Evolutionary conservation across 257 asterid genomes (phyloP).

Genomic region (Paulownia fortunei): DNA sequence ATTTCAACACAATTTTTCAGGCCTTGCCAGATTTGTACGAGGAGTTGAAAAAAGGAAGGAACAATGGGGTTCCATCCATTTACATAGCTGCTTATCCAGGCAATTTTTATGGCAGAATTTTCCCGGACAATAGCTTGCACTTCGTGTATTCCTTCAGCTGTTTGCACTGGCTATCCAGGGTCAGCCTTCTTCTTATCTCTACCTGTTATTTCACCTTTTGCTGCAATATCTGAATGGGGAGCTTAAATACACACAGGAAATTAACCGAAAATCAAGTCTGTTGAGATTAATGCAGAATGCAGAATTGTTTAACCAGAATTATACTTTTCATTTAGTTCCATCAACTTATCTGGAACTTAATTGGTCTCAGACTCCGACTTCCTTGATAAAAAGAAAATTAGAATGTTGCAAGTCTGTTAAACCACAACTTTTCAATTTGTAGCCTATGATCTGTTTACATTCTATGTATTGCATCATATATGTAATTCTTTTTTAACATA

Average conservation of each 20-base stretch:
- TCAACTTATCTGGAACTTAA: too few relatives aligned
- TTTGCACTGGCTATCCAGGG: slow-evolving; percentile 76
- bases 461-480: neutral
- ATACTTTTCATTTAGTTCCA: too few relatives aligned
- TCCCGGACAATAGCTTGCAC: slow-evolving; percentile 61
- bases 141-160: slow-evolving; percentile 56
- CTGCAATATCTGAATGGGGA: neutral
- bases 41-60: slow-evolving; percentile 39
- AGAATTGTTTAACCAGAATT: too few relatives aligned
- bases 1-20: slow-evolving; percentile 64
- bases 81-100: slow-evolving; percentile 68
- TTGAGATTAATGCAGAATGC: too few relatives aligned
- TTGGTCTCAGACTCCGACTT: too few relatives aligned
- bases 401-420: too few relatives aligned
- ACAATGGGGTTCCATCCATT: slow-evolving; percentile 26
- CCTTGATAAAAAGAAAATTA: too few relatives aligned
- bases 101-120: slow-evolving; percentile 62
- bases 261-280: too few relatives aligned
- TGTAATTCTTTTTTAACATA: too few relatives aligned
- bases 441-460: too few relatives aligned
- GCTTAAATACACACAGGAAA: too few relatives aligned
- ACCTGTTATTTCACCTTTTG: neutral
- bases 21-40: slow-evolving; percentile 55
- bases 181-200: neutral
- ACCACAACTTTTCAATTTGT: too few relatives aligned